Evolutionary conservation across 177 flowering plant species (phyloP).

Genomic region (Vitis hybrid): DNA sequence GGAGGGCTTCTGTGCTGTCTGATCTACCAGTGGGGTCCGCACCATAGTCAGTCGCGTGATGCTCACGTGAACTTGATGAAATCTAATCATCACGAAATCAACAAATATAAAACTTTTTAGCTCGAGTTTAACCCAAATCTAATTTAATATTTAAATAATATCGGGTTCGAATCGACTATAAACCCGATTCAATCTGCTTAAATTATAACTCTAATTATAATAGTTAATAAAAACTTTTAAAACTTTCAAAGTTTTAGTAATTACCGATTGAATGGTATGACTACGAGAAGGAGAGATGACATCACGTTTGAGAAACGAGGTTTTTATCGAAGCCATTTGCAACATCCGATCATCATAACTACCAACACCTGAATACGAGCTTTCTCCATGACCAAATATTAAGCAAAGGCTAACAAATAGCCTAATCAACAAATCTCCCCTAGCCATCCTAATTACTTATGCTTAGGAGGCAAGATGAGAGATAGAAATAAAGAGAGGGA

Average conservation of each 20-base stretch:
- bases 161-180: no score
- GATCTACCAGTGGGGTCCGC: conserved; percentile 25
- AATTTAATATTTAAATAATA: no score
- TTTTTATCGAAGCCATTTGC: background rate
- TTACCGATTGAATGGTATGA: no score
- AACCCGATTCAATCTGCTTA: no score
- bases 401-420: background rate
- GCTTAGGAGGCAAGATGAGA: background rate
- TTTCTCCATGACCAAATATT: background rate
- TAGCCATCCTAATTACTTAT: background rate
- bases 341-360: background rate
- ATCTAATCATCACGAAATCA: background rate
- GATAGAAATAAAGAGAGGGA: background rate
- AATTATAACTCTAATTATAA: no score
- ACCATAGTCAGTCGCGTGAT: conserved; percentile 19
- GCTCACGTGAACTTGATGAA: conserved; percentile 9
- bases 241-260: no score
- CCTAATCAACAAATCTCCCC: background rate
- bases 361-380: background rate
- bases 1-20: conserved; percentile 26
- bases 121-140: background rate
- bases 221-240: no score
- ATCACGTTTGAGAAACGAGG: background rate
- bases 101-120: background rate
- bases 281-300: background rate